These are phyloP conservation scores for Daldinia concentrica DNA, from an alignment of 495 filamentous ascomycete genomes.

Conservation along the genomic window DNA sequence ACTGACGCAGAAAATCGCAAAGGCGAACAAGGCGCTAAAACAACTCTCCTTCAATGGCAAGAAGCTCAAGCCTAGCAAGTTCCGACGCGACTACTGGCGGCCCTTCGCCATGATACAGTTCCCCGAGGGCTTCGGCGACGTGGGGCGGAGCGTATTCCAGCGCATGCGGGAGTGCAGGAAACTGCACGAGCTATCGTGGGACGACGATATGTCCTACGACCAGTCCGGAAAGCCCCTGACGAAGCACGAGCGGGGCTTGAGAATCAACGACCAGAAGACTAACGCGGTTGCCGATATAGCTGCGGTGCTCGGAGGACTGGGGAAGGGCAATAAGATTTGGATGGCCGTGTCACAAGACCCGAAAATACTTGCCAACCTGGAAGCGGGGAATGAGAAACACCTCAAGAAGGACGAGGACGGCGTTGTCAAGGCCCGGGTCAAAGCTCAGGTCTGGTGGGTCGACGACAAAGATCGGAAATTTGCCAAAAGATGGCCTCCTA, in stretches of 20 bases:
- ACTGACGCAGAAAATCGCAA: neutral
- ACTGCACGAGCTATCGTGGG: slow-evolving; percentile 73
- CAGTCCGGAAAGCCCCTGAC: slow-evolving; percentile 54
- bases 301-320: slow-evolving; percentile 68
- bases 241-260: slow-evolving; percentile 65
- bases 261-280: slow-evolving; percentile 87
- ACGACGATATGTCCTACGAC: slow-evolving; percentile 61
- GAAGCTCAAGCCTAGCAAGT: slow-evolving; percentile 77
- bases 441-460: slow-evolving; percentile 70
- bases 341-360: slow-evolving; percentile 49
- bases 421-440: slow-evolving; percentile 45
- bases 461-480: slow-evolving; percentile 71
- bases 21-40: slow-evolving; percentile 57
- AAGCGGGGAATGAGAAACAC: slow-evolving; percentile 42
- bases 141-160: slow-evolving; percentile 79
- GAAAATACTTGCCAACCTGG: slow-evolving; percentile 42
- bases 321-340: slow-evolving; percentile 58
- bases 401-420: slow-evolving; percentile 49
- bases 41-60: slow-evolving; percentile 92
- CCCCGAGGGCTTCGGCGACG: slow-evolving; percentile 57
- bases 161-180: slow-evolving; percentile 83
- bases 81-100: slow-evolving; percentile 94
- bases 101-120: slow-evolving; percentile 82
- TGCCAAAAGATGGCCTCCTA: slow-evolving; percentile 72
- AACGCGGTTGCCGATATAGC: slow-evolving; percentile 89